Evolutionary conservation across 129 eudicot species (phyloP).

Genomic region (Pulicaria dysenterica): DNA sequence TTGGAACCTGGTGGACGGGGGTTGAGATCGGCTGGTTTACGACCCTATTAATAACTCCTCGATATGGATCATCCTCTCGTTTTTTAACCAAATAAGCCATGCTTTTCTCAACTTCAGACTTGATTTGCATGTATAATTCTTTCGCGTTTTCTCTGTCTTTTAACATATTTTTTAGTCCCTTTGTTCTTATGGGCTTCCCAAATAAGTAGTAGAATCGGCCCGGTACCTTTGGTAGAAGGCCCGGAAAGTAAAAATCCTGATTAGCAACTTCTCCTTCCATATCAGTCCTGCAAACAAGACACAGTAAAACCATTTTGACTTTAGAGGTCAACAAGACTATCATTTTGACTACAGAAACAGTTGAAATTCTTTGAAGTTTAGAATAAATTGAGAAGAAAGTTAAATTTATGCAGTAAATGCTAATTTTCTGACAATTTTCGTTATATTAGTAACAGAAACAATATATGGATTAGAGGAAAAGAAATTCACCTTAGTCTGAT

Average conservation of each 20-base stretch:
- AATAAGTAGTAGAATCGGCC: conserved; percentile 86
- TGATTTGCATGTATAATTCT: conserved; percentile 70
- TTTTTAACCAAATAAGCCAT: conserved; percentile 74
- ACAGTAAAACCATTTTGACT: conserved; percentile 7
- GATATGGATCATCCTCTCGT: conserved; percentile 84
- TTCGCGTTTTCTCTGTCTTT: conserved; percentile 71
- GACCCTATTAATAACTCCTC: conserved; percentile 58
- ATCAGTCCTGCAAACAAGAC: conserved; percentile 47
- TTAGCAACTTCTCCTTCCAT: conserved; percentile 79
- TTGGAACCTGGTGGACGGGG: conserved; percentile 63
- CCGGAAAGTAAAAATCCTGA: conserved; percentile 66
- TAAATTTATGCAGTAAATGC: neutral
- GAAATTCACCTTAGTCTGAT: conserved; percentile 57
- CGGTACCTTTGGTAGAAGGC: conserved; percentile 78
- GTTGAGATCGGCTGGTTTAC: conserved; percentile 46
- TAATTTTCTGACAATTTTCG: neutral
- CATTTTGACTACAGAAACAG: neutral
- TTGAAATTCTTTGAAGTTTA: neutral
- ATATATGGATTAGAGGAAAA: neutral
- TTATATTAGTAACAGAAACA: neutral
- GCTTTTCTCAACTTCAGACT: conserved; percentile 69
- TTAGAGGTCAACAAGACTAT: conserved; percentile 4
- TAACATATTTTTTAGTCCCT: conserved; percentile 55
- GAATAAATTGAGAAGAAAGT: neutral
- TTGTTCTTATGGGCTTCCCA: conserved; percentile 79